Base-by-base conservation (phyloP, 768 basidiomycete genomes). In the Pisolithus albus region DNA sequence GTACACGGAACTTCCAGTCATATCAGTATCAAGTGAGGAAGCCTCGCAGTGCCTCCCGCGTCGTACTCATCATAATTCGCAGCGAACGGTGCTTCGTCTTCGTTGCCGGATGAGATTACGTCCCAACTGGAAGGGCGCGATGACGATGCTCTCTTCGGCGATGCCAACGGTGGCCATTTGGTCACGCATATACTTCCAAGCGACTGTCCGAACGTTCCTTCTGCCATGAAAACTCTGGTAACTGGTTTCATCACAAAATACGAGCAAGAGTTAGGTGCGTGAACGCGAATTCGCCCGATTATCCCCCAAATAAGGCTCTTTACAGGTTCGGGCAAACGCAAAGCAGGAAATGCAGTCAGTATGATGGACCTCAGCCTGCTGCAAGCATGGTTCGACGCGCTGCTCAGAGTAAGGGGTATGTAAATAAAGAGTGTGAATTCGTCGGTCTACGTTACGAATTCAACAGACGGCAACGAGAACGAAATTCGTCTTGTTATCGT, bases 281-380 rank as follows among this genome's bases (percentile, higher is more conserved):
- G 46, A 54, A 45, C 59, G 59, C 26, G 38, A 53, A 41, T 15
- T 56, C 50, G n/a, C 26, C 13, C 23, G 46, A 32, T 16, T 1
- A 23, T 0, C 47, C 10, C 24, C 42, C 49, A 2, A 49, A 42
- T 34, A 50, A 46, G 43, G 21, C 21, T 50, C 39, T 32, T 40
- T 38, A 4, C 52, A 77, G 75, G 52, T 8, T 56, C 54, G 18
- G 61, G 69, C 10, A 80, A 75, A 53, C 75, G 77, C 24, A 79
- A 74, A 52, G 60, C 77, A 0, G 57, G 75, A 1, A 69, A 72
- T 0, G 81, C 83, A 0, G 63, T 86, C 28, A 81, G 83, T 3
- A 73, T 64, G 37, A 80, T 79, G 58, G 86, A 90, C 60, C 79
- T 91, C 37, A 70, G 70, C 46, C 63, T 79, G 21, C 74, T 91